Percentiles rank a stretch among this genome's conserved stretches.
These are phyloP conservation scores for Boletus tomentosulus DNA, from an alignment of 768 basidiomycete genomes.

Conservation along the genomic window DNA sequence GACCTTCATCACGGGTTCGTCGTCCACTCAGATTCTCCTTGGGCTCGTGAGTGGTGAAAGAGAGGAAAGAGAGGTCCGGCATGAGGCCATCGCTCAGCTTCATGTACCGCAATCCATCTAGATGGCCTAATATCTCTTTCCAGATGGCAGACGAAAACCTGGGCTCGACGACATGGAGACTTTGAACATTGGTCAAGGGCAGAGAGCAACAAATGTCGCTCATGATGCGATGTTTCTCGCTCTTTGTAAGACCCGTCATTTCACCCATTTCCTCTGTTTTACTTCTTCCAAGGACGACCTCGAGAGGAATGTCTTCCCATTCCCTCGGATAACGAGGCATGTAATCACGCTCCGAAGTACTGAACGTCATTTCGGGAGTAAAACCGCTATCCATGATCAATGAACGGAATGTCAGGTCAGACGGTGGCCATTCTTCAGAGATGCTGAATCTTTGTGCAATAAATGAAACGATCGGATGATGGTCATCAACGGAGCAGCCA, in stretches of 20 bases:
- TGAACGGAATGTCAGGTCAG: not conserved
- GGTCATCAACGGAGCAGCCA: not conserved
- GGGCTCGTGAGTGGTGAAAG: no score
- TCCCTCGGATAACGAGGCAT: no score
- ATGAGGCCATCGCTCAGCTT: no score
- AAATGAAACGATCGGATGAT: not conserved
- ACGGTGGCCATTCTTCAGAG: not conserved
- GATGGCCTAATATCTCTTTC: not conserved
- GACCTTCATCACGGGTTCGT: no score
- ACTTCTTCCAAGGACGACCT: no score
- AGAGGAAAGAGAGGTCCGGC: not conserved
- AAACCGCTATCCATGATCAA: not conserved
- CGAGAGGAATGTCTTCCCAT: no score
- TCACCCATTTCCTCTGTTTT: no score
- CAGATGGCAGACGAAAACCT: not conserved
- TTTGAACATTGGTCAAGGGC: not conserved
- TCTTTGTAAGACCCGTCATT: no score
- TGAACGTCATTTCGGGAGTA: no score
- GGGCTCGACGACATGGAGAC: not conserved
- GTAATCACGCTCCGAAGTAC: no score
- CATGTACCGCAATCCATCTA: not conserved
- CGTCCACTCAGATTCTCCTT: no score
- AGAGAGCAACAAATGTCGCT: constrained; percentile 1
- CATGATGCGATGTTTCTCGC: not conserved
- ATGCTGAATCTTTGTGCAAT: not conserved